Percentiles rank a stretch among this genome's conserved stretches.
Conservation (phyloP, 2,329 filamentous ascomycete species). For the Karstenula rhodostoma region DNA sequence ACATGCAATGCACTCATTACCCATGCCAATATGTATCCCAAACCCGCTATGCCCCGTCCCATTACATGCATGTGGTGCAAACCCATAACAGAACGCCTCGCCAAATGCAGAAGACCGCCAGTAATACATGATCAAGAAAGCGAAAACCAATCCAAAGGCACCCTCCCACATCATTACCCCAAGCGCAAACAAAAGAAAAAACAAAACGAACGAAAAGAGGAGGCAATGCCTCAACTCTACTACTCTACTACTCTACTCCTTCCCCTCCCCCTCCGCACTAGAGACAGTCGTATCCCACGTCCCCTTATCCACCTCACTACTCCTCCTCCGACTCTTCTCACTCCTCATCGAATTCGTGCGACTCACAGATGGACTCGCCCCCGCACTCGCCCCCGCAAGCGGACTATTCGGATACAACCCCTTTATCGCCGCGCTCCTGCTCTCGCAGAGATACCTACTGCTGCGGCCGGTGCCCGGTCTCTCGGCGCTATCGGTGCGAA, state of each 20-base stretch:
- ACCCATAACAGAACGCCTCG: background rate
- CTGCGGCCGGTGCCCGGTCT: slow-evolving; percentile 30
- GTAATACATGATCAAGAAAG: slow-evolving; percentile 1
- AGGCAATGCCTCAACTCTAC: background rate
- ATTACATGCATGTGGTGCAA: background rate
- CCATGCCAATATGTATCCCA: background rate
- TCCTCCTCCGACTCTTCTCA: slow-evolving; percentile 15
- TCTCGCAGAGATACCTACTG: slow-evolving; percentile 44
- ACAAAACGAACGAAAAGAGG: background rate
- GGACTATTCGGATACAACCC: slow-evolving; percentile 45
- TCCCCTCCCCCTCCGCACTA: background rate
- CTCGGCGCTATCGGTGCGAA: slow-evolving; percentile 24
- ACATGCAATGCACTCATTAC: slow-evolving; percentile 3
- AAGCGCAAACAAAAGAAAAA: background rate
- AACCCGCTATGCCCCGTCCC: background rate
- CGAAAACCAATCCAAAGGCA: background rate
- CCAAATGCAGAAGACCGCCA: background rate
- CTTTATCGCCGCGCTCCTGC: slow-evolving; percentile 49
- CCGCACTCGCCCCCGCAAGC: slow-evolving; percentile 4
- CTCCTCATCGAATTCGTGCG: slow-evolving; percentile 20
- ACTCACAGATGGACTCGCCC: slow-evolving; percentile 2
- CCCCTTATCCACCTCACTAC: slow-evolving; percentile 4
- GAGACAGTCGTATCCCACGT: slow-evolving; percentile 10
- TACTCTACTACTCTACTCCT: background rate
- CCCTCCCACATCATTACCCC: background rate